A percentile compares a stretch with the other conserved stretches of the same genome.
Evolutionary conservation across 495 filamentous ascomycete species (phyloP).

Genomic region (Venustampulla echinocandica): DNA sequence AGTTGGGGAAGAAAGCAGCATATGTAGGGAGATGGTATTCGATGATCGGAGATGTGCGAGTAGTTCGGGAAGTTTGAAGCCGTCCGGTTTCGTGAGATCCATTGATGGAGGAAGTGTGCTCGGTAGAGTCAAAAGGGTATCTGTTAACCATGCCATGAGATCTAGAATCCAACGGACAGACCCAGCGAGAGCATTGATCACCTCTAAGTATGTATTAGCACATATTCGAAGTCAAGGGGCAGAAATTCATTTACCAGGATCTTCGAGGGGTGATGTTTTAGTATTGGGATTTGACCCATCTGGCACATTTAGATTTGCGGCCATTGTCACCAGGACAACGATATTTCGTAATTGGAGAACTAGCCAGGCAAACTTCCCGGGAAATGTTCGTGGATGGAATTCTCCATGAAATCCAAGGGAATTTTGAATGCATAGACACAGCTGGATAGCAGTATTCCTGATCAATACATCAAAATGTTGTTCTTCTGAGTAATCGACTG

Average conservation of each 20-base stretch:
- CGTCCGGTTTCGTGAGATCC: constrained; percentile 33
- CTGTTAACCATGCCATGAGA: constrained; percentile 59
- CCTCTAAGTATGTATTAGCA: no score
- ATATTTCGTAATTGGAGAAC: constrained; percentile 64
- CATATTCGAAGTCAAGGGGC: no score
- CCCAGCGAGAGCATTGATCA: constrained; percentile 46
- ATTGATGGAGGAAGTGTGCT: constrained; percentile 12
- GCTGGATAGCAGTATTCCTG: constrained; percentile 55
- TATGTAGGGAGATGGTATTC: constrained; percentile 51
- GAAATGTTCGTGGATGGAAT: constrained; percentile 46
- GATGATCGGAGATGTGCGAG: constrained; percentile 33
- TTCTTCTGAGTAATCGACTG: constrained; percentile 62
- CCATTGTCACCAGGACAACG: constrained; percentile 56
- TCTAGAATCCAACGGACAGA: constrained; percentile 58
- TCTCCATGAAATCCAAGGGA: constrained; percentile 58
- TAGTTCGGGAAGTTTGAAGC: constrained; percentile 39
- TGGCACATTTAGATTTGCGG: constrained; percentile 39
- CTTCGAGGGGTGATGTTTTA: constrained; percentile 49
- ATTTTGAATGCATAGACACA: constrained; percentile 61
- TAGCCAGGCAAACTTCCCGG: constrained; percentile 65
- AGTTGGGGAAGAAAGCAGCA: constrained; percentile 65
- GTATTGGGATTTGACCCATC: constrained; percentile 27
- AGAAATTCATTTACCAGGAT: constrained; percentile 35
- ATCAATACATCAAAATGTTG: constrained; percentile 61
- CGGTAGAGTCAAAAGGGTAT: constrained; percentile 39